Percentiles rank a stretch among this genome's conserved stretches.
These are phyloP conservation scores for Paraphoma chrysanthemicola DNA, from an alignment of 2,329 filamentous ascomycete genomes.

Conservation along the genomic window DNA sequence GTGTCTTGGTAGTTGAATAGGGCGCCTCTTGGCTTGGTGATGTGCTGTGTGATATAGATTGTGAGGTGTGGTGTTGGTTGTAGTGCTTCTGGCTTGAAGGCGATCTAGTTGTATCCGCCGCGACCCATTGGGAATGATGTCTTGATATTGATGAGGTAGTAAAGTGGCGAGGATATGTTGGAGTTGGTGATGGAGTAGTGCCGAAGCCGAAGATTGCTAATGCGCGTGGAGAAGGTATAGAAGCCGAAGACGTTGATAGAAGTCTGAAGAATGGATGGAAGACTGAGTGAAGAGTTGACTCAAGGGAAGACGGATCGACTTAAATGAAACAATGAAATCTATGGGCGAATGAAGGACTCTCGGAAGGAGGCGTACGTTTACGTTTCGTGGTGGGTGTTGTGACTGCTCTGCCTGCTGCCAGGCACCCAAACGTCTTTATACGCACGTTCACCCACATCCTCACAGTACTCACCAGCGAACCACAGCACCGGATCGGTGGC, in stretches of 20 bases:
- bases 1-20: conserved; percentile 9
- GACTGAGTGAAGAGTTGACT: conserved; percentile 22
- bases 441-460: conserved; percentile 9
- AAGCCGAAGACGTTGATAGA: conserved; percentile 11
- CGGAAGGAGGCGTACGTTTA: conserved; percentile 15
- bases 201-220: background rate
- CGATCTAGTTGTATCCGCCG: conserved; percentile 52
- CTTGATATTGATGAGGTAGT: background rate
- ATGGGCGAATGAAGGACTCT: conserved; percentile 14
- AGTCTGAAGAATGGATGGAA: conserved; percentile 21
- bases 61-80: background rate
- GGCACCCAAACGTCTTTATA: conserved; percentile 44
- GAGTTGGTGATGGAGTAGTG: background rate
- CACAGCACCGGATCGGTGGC: conserved; percentile 19
- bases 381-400: conserved; percentile 15
- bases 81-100: conserved; percentile 1
- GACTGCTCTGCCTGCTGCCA: conserved; percentile 24
- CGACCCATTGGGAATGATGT: conserved; percentile 38
- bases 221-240: background rate
- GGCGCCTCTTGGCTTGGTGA: conserved; percentile 21
- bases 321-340: conserved; percentile 22
- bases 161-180: background rate
- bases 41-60: background rate
- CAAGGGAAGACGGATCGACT: conserved; percentile 10
- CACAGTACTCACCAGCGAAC: conserved; percentile 15